A percentile compares a stretch with the other conserved stretches of the same genome.
Evolutionary conservation across 2,329 filamentous ascomycete genomes (phyloP).

Genomic region (Emericellopsis atlantica): DNA sequence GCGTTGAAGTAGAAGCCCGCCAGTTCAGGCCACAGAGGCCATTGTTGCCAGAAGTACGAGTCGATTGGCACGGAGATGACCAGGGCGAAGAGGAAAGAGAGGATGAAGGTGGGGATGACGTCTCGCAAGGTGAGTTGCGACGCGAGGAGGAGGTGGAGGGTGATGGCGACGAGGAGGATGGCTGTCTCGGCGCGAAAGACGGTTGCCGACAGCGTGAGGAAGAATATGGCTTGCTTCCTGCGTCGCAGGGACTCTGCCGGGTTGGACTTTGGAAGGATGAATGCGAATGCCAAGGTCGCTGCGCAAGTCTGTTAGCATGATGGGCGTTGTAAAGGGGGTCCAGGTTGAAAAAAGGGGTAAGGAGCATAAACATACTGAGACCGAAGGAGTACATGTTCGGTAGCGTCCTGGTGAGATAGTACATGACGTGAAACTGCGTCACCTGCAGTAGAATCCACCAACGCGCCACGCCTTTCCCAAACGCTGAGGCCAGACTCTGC

Average conservation of each 20-base stretch:
- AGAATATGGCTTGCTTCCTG: constrained; percentile 52
- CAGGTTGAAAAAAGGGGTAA: too few species aligned
- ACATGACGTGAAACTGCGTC: constrained; percentile 85
- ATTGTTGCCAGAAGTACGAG: constrained; percentile 86
- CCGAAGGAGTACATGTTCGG: constrained; percentile 96
- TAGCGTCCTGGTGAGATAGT: constrained; percentile 81
- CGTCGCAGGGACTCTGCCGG: constrained; percentile 19
- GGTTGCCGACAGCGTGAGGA: constrained; percentile 69
- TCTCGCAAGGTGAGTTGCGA: constrained; percentile 37
- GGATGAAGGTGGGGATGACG: constrained; percentile 53
- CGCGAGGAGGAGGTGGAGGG: constrained; percentile 48
- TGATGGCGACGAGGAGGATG: constrained; percentile 59
- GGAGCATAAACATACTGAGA: constrained; percentile 46
- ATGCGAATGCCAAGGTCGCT: constrained; percentile 55
- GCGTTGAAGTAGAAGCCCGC: constrained; percentile 87
- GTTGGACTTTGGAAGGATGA: constrained; percentile 23
- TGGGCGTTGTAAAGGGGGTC: not conserved
- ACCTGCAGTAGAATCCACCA: constrained; percentile 75
- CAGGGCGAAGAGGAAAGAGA: constrained; percentile 55
- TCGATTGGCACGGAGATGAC: constrained; percentile 62
- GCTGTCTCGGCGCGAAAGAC: constrained; percentile 87
- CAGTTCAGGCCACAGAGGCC: constrained; percentile 74
- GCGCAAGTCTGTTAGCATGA: not conserved
- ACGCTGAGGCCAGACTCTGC: constrained; percentile 48
- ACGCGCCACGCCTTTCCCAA: constrained; percentile 53